Conservation (phyloP, 73 alveolate genomes). For the Diophrys sp. region DNA sequence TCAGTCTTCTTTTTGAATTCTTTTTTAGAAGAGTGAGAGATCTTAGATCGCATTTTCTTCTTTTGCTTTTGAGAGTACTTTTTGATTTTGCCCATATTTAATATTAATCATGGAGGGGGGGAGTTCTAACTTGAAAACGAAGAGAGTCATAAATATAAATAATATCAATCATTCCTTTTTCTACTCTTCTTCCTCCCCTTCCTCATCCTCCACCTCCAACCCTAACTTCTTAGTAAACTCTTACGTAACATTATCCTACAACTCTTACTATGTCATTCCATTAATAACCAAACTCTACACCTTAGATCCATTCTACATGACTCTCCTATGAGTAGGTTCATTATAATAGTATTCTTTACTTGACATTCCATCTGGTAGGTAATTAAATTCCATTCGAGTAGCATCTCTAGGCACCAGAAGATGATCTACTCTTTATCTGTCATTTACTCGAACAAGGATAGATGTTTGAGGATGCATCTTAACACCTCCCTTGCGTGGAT, state of each 20-base stretch:
- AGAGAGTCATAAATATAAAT: too few species aligned
- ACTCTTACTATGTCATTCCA: not conserved
- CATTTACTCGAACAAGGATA: constrained; percentile 69
- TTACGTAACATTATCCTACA: not conserved
- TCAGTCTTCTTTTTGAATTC: too few species aligned
- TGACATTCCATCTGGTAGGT: constrained; percentile 56
- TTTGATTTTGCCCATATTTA: too few species aligned
- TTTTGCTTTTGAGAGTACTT: too few species aligned
- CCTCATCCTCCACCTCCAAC: not conserved
- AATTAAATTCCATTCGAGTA: constrained; percentile 59
- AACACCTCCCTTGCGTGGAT: constrained; percentile 12
- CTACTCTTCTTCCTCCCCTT: not conserved
- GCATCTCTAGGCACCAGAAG: constrained; percentile 57
- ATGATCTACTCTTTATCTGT: constrained; percentile 82
- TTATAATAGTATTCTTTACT: not conserved
- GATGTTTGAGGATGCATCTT: not conserved
- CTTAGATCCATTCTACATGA: not conserved
- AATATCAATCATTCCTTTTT: not conserved
- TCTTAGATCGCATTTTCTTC: too few species aligned
- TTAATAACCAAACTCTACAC: not conserved
- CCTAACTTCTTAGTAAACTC: not conserved
- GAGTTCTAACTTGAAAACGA: too few species aligned
- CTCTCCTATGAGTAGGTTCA: not conserved
- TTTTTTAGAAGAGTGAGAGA: too few species aligned
- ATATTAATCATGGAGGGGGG: too few species aligned